Conservation (phyloP, 2,329 filamentous ascomycete species). For the Ceratocystis cacaofunesta region DNA sequence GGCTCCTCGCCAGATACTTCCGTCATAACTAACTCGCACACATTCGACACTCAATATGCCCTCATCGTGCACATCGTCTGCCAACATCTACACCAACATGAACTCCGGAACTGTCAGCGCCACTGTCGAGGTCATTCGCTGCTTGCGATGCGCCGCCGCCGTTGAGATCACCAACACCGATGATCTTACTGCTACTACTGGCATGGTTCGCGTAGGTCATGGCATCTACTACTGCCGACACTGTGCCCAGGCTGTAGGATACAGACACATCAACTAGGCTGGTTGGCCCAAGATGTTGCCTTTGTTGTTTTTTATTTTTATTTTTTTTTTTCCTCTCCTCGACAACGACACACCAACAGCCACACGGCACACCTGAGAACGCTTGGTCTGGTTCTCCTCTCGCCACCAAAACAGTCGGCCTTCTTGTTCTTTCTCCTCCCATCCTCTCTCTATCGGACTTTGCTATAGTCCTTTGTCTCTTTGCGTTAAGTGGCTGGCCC, state of each 20-base stretch:
- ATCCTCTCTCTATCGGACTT: neutral
- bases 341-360: neutral
- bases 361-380: neutral
- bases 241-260: constrained; percentile 49
- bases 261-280: constrained; percentile 33
- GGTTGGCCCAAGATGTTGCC: neutral
- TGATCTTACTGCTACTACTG: constrained; percentile 36
- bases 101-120: constrained; percentile 32
- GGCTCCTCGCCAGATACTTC: neutral
- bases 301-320: neutral
- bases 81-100: constrained; percentile 30
- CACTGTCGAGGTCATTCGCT: constrained; percentile 46
- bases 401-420: no score
- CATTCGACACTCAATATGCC: constrained; percentile 27
- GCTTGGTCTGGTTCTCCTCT: no score
- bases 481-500: constrained; percentile 1
- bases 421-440: neutral
- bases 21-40: neutral
- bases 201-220: constrained; percentile 50
- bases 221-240: constrained; percentile 48
- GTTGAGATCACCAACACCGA: constrained; percentile 48
- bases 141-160: constrained; percentile 45
- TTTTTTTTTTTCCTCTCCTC: neutral
- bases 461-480: neutral
- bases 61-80: constrained; percentile 26